Evolutionary conservation across 768 basidiomycete genomes (phyloP).

Genomic region (Aureoboletus auriporus): DNA sequence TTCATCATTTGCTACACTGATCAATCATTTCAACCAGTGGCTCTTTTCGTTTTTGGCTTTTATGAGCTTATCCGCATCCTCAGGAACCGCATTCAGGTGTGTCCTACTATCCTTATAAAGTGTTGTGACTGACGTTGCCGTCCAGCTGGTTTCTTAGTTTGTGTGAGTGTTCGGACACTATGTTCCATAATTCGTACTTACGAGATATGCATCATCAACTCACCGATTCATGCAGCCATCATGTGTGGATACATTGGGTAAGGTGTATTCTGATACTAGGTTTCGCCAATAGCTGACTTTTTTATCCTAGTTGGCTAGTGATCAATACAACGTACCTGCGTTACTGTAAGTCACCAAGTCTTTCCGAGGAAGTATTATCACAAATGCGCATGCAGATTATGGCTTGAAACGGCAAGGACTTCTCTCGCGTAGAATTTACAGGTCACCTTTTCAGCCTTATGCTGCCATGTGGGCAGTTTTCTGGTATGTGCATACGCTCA

Average conservation of each 20-base stretch:
- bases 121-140: constrained; percentile 18
- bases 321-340: constrained; percentile 71
- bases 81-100: constrained; percentile 36
- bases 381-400: constrained; percentile 4
- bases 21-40: constrained; percentile 17
- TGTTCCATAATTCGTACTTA: neutral
- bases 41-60: constrained; percentile 52
- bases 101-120: neutral
- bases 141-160: constrained; percentile 67
- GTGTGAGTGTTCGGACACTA: too few relatives aligned
- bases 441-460: constrained; percentile 60
- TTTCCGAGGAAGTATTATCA: constrained; percentile 19
- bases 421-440: constrained; percentile 59
- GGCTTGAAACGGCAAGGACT: constrained; percentile 38
- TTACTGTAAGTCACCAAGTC: constrained; percentile 48
- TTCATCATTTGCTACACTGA: constrained; percentile 13
- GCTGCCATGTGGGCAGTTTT: constrained; percentile 66
- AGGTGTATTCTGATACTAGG: constrained; percentile 6
- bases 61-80: constrained; percentile 59
- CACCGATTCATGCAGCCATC: constrained; percentile 30
- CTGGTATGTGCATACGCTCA: constrained; percentile 46
- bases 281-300: constrained; percentile 50
- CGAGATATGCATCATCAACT: neutral
- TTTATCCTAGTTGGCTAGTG: constrained; percentile 51
- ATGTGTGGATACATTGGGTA: constrained; percentile 59